Percentiles rank a stretch among this genome's conserved stretches.
phyloP scores from a whole-genome alignment of 371 early-diverging fungal genomes.

The Zancudomyces culisetae region DNA sequence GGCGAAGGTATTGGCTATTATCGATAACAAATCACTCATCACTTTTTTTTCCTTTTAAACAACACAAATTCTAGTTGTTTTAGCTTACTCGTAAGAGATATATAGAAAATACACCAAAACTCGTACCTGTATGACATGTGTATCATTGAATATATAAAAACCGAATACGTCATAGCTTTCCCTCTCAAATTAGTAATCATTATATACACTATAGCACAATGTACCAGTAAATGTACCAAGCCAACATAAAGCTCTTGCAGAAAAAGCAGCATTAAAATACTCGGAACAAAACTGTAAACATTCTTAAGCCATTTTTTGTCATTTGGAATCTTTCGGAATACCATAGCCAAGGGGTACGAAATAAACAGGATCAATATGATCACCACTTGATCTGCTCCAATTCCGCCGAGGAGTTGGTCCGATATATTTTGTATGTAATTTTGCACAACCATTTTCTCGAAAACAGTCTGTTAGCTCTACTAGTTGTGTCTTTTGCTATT shows the following conservation, averaged over 20 bases:
- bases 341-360: slow-evolving; percentile 31
- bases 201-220: slow-evolving; percentile 33
- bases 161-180: slow-evolving; percentile 36
- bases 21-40: background rate
- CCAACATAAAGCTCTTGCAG: slow-evolving; percentile 39
- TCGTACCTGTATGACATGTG: slow-evolving; percentile 56
- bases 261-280: slow-evolving; percentile 33
- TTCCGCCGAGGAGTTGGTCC: slow-evolving; percentile 25
- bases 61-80: background rate
- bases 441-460: too few species aligned
- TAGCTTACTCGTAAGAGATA: background rate
- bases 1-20: slow-evolving; percentile 2
- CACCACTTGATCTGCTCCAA: slow-evolving; percentile 34
- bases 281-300: slow-evolving; percentile 41
- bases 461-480: too few species aligned
- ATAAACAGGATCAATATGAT: slow-evolving; percentile 30
- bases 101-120: slow-evolving; percentile 3
- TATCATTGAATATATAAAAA: slow-evolving; percentile 47
- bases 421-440: too few species aligned
- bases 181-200: slow-evolving; percentile 27
- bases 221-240: slow-evolving; percentile 37
- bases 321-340: slow-evolving; percentile 32
- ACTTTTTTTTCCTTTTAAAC: background rate
- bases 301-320: slow-evolving; percentile 36
- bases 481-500: too few species aligned